A percentile compares a stretch with the other conserved stretches of the same genome.
These are phyloP conservation scores for Trypanosoma mega DNA, from an alignment of 208 protist genomes.

Conservation along the genomic window DNA sequence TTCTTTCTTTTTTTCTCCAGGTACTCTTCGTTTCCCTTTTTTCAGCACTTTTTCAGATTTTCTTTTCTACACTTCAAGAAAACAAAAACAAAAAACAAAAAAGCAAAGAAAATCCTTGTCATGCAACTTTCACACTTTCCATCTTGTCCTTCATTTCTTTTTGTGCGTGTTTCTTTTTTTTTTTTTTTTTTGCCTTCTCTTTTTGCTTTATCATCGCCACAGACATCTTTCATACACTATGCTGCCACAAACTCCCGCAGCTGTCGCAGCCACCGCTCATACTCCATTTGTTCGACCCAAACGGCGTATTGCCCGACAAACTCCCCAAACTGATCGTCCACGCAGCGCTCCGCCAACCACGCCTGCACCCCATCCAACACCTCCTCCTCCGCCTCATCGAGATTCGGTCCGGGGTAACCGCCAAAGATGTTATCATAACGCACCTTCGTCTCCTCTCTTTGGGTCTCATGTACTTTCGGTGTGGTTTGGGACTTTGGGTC, in stretches of 20 bases:
- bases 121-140: no score
- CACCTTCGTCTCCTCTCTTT: constrained; percentile 18
- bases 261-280: constrained; percentile 84
- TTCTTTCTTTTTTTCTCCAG: no score
- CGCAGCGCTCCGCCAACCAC: constrained; percentile 72
- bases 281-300: constrained; percentile 85
- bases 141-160: no score
- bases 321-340: constrained; percentile 84
- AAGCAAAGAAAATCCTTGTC: no score
- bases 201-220: constrained; percentile 5
- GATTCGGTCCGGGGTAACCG: constrained; percentile 71
- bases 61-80: no score
- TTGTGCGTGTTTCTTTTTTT: constrained; percentile 4
- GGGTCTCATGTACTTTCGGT: neutral
- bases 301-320: constrained; percentile 78
- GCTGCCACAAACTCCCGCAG: constrained; percentile 81
- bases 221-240: constrained; percentile 16
- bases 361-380: constrained; percentile 77
- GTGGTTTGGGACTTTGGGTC: no score
- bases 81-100: no score
- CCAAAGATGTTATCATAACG: constrained; percentile 64
- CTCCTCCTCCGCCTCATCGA: constrained; percentile 81
- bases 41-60: no score
- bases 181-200: neutral
- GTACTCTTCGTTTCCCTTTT: no score